phyloP scores from a whole-genome alignment of 2,329 filamentous ascomycete genomes.

The Ophiostoma quercus region DNA sequence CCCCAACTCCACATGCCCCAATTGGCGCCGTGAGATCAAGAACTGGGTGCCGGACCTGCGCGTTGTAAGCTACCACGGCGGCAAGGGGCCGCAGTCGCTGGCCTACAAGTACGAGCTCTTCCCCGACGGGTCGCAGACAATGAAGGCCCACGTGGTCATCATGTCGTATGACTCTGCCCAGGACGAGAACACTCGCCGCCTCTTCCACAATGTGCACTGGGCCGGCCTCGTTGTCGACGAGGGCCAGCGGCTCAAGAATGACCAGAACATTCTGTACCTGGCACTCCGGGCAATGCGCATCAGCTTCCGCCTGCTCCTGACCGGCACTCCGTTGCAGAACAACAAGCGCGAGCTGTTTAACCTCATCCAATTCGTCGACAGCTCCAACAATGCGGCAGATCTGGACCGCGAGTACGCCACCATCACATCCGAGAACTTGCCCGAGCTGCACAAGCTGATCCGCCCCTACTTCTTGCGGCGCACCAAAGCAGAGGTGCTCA shows the following conservation, averaged over 20 bases:
- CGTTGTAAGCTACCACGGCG: conserved; percentile 90
- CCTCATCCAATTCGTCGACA: conserved; percentile 88
- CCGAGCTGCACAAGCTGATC: conserved; percentile 75
- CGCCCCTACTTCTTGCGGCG: conserved; percentile 65
- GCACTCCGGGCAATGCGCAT: conserved; percentile 68
- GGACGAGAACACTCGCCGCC: conserved; percentile 60
- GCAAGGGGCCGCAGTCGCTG: conserved; percentile 65
- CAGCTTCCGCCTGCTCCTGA: conserved; percentile 80
- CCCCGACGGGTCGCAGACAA: conserved; percentile 56
- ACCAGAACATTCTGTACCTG: conserved; percentile 74
- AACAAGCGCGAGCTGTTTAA: conserved; percentile 95
- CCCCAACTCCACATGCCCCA: conserved; percentile 92
- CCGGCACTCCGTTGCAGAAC: conserved; percentile 90
- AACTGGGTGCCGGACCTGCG: conserved; percentile 81
- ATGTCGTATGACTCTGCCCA: conserved; percentile 89
- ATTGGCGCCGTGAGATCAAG: conserved; percentile 95
- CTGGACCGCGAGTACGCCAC: conserved; percentile 71
- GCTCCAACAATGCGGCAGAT: conserved; percentile 59
- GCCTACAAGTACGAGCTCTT: conserved; percentile 83
- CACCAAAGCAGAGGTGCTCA: conserved; percentile 85
- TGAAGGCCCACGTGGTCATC: conserved; percentile 86
- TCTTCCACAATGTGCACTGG: conserved; percentile 73
- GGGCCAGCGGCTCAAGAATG: conserved; percentile 91
- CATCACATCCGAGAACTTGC: conserved; percentile 78
- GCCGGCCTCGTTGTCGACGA: conserved; percentile 87